Base-by-base conservation (phyloP, 495 filamentous ascomycete species). In the Penicillium samsonianum region DNA sequence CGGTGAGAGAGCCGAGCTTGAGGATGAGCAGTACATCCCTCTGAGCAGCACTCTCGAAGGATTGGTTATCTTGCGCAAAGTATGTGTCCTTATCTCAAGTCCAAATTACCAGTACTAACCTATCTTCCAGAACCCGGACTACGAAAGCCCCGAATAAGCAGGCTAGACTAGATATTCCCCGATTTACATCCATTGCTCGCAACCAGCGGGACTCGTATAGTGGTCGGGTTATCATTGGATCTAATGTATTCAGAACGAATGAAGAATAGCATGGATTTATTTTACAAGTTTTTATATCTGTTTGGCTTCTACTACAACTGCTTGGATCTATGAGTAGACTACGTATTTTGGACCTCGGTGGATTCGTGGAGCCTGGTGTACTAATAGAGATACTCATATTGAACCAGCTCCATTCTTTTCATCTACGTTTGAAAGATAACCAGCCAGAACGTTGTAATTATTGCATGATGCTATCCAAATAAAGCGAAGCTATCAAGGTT, bases 21-120 rank as follows among this genome's bases (percentile, higher is more conserved):
- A 99, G 72, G 95, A 98, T 67, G 94, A 99, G 78, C 85, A 98
- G 74, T 99, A 98, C 65, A 86, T 97, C 53, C 88, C 87, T 72
- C 78, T 97, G 62, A 93, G 86, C 63, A 93, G 84, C 78, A 96
- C 85, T 45, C 78, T 99, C 41, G 94, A 99, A 79, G 95, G 95
- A 16, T 78, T 99, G 62, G 92, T 96, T 26, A 96, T 99, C 68
- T 79, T 99, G 73, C 88, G 89, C 81, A 96, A 97, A 89, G 94
- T 96, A 84, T 73, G 75, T 59, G 22, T 37, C 3, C 30, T 22
- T 31, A 5, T n/a, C 40, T 20, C 1, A 35, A 16, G 17, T 28
- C 26, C 2, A 7, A 46, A 22, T 30, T 19, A 22, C 38, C n/a
- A 16, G 25, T 37, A 52, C 74, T 78, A 63, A 80, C 64, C 1